phyloP scores from a whole-genome alignment of 2,329 filamentous ascomycete genomes.

The Xylariaceae sp. region DNA sequence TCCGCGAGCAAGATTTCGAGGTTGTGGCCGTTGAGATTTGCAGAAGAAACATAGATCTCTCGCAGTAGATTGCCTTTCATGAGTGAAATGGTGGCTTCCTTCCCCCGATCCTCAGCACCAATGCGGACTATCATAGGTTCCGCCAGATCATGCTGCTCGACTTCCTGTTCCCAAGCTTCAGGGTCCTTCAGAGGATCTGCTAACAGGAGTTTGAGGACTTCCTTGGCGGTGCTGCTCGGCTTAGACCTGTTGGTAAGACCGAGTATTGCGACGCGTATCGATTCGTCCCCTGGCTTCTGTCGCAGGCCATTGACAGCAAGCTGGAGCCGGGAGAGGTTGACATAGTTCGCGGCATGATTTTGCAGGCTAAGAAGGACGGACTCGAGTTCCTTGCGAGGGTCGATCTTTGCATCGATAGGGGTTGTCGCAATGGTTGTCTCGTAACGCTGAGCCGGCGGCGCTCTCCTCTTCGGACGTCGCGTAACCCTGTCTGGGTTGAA shows the following conservation, averaged over 20 bases:
- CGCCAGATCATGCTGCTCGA: slow-evolving; percentile 58
- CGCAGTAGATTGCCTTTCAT: slow-evolving; percentile 55
- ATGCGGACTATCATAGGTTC: slow-evolving; percentile 71
- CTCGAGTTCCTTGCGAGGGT: slow-evolving; percentile 61
- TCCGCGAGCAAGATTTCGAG: slow-evolving; percentile 69
- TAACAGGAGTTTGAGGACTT: slow-evolving; percentile 72
- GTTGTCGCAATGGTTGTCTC: slow-evolving; percentile 31
- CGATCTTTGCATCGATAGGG: not conserved
- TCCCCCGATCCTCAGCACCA: slow-evolving; percentile 44
- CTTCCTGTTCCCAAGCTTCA: slow-evolving; percentile 70
- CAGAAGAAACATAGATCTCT: slow-evolving; percentile 69
- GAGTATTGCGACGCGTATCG: slow-evolving; percentile 65
- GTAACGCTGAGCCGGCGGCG: slow-evolving; percentile 34
- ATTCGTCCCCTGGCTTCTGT: slow-evolving; percentile 62
- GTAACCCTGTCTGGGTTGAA: slow-evolving; percentile 18
- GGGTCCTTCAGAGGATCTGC: slow-evolving; percentile 71
- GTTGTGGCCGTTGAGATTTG: slow-evolving; percentile 64
- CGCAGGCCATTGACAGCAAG: slow-evolving; percentile 71
- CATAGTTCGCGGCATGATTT: slow-evolving; percentile 64
- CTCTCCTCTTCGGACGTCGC: slow-evolving; percentile 33
- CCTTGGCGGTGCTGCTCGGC: slow-evolving; percentile 60
- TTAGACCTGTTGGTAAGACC: slow-evolving; percentile 51
- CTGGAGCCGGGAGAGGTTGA: slow-evolving; percentile 74
- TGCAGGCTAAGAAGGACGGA: slow-evolving; percentile 66
- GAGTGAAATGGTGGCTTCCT: slow-evolving; percentile 49